Conservation (phyloP, 2,329 filamentous ascomycete species). For the Fusarium begoniae region DNA sequence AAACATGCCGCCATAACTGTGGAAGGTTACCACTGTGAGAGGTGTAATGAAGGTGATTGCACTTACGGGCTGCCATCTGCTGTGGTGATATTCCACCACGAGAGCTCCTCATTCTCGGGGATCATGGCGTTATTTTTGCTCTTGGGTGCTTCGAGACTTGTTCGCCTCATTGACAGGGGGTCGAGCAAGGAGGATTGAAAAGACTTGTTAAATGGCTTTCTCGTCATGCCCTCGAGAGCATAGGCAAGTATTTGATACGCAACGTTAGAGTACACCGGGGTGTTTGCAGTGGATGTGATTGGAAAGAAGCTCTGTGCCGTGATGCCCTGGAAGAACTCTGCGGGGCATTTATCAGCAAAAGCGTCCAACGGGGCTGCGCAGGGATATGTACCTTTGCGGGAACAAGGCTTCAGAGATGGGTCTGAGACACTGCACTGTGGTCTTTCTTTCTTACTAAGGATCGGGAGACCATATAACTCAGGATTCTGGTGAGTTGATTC, state of each 20-base stretch:
- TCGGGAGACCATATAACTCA: neutral
- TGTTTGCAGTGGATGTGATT: neutral
- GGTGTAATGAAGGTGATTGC: fast-evolving
- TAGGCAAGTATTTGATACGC: slow-evolving; percentile 16
- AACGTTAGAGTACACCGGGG: slow-evolving; percentile 3
- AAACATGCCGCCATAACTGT: slow-evolving; percentile 10
- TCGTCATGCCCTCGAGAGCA: slow-evolving; percentile 1
- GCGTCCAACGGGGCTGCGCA: fast-evolving
- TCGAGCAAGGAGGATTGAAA: neutral
- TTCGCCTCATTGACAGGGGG: neutral
- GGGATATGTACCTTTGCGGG: neutral
- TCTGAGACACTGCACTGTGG: neutral
- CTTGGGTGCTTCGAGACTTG: neutral
- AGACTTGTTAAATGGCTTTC: neutral
- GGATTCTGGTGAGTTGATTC: neutral
- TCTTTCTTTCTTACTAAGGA: neutral
- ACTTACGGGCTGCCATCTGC: slow-evolving; percentile 1
- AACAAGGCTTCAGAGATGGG: neutral
- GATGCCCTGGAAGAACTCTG: slow-evolving; percentile 5
- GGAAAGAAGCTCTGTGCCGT: neutral
- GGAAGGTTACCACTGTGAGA: neutral
- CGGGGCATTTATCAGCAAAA: neutral
- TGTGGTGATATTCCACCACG: neutral
- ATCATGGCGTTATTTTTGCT: neutral
- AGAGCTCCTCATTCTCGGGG: neutral